Base-by-base conservation (phyloP, 1,139 yeast species). In the Protomyces inundatus region DNA sequence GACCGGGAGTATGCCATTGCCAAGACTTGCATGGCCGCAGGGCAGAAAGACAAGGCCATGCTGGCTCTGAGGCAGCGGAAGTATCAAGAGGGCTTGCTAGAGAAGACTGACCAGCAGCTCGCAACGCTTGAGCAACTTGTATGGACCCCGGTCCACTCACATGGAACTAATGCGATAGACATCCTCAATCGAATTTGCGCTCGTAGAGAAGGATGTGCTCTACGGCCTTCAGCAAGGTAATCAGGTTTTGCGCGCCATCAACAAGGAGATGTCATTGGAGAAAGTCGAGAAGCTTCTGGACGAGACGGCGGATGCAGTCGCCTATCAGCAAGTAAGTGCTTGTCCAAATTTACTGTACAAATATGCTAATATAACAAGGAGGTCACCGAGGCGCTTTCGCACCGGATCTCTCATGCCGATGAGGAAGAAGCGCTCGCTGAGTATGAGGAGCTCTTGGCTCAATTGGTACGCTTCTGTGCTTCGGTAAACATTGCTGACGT, bases 241-340 rank as follows among this genome's bases (percentile, higher is more conserved):
- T 72, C 77, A 80, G 65, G 89, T 90, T 6, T 80, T 93, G 69
- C 84, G 81, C 69, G 84, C 83, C 68, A 79, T 93, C 66, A 91
- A 93, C 74, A 78, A 78, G 64, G 97, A 91, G 71, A 82, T 90
- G 84, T 84, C 84, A 54, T 74, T 88, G 14, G 93, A 88, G 52
- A 83, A 83, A 71, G 87, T 90, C n/a, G 97, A 90, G 70, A 81
- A 81, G 72, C 79, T 93, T 4, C 77, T 91, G 82, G 97, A 91
- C 72, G 95, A 89, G 65, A 81, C 88, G 39, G 90, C 87, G 56
- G 97, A 90, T 48, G 95, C 93, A 64, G 79, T 86, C 30, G 79
- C 86, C 48, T 87, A 87, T 72, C 97, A 90, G 69, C 84, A 87
- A 66, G 88, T 67, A 30, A 33, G 65, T 54, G n/a, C n/a, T n/a